A percentile compares a stretch with the other conserved stretches of the same genome.
Evolutionary conservation across 768 basidiomycete genomes (phyloP).

Genomic region (Solioccasus polychromus): DNA sequence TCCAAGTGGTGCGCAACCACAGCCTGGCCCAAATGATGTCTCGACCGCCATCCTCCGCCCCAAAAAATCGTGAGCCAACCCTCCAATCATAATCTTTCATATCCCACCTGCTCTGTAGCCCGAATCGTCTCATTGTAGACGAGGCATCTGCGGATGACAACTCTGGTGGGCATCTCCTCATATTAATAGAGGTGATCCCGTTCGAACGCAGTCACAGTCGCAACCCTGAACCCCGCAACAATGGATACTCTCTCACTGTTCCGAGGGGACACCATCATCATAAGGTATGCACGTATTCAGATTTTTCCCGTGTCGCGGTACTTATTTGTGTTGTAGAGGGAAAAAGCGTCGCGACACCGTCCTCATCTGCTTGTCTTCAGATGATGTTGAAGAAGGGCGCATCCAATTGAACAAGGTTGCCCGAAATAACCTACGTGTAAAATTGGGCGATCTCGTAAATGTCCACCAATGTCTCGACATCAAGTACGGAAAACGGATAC

Average conservation of each 20-base stretch:
- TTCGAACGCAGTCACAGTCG: constrained; percentile 50
- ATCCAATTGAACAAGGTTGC: constrained; percentile 99
- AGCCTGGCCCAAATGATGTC: constrained; percentile 83
- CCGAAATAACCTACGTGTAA: constrained; percentile 95
- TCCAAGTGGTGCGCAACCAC: constrained; percentile 79
- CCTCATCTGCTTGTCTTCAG: constrained; percentile 91
- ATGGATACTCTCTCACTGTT: constrained; percentile 94
- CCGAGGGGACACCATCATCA: constrained; percentile 96
- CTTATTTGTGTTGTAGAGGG: constrained; percentile 50
- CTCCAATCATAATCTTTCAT: constrained; percentile 3
- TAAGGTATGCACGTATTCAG: constrained; percentile 53
- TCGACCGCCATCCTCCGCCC: constrained; percentile 96
- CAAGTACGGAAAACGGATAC: constrained; percentile 98
- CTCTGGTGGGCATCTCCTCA: constrained; percentile 57
- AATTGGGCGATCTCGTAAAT: constrained; percentile 93
- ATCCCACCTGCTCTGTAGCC: constrained; percentile 47
- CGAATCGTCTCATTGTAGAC: constrained; percentile 96
- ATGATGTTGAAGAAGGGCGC: constrained; percentile 96
- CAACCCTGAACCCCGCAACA: constrained; percentile 91
- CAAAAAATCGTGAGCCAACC: constrained; percentile 87
- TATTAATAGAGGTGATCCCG: constrained; percentile 10
- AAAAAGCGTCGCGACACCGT: constrained; percentile 98
- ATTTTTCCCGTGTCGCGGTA: background rate
- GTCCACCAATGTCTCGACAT: constrained; percentile 97
- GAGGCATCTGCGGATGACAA: constrained; percentile 94